Evolutionary conservation across 352 stramenopile genomes (phyloP), one percentile per base, ranked within the genome.

Genomic region (Pythium periplocum): DNA sequence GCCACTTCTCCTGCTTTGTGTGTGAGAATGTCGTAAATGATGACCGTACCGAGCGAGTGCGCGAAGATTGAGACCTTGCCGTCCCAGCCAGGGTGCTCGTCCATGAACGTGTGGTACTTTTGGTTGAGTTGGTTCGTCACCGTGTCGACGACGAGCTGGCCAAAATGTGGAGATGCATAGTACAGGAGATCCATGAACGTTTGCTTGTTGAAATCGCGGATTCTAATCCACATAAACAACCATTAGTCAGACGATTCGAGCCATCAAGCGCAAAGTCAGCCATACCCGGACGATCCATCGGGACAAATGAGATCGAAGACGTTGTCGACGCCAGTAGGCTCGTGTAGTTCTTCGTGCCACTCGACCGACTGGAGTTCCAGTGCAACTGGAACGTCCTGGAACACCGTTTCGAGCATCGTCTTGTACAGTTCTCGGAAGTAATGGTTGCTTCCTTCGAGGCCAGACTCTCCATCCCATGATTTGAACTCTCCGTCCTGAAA

Each of bases 131-230:
- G 80, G 46, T 88, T 60, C 11, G 83, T 92, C 48, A 97, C 90
- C 4, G 91, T 90, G 67, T 96, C 78, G 42, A 97, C 75, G 45
- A 98, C 95, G 26, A 96, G 68, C 55, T 97, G 90, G 5, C 92
- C 86, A 59, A 96, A 96, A 2, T 82, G 71, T 35, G 89, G 86
- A 12, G 82, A 95, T 59, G 97, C 68, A 66, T 97, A 98, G 50
- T 96, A 98, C 3, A 97, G 61, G n/a, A 97, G 79, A 51, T 98
- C 91, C 83, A 98, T 95, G 35, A 98, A 70, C 1, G 91, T 96
- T 62, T 97, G 88, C 59, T 98, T 98, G 60, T 88, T 96, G 60
- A 97, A 98, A 34, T 96, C 75, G 42, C 91, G 76, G 61, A 98
- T 90, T 37, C 84, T 92, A 59, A 26, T 26, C 17, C 17, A 26